These are phyloP conservation scores for Anethum foeniculum DNA, from an alignment of 140 eudicot species.

Conservation along the genomic window DNA sequence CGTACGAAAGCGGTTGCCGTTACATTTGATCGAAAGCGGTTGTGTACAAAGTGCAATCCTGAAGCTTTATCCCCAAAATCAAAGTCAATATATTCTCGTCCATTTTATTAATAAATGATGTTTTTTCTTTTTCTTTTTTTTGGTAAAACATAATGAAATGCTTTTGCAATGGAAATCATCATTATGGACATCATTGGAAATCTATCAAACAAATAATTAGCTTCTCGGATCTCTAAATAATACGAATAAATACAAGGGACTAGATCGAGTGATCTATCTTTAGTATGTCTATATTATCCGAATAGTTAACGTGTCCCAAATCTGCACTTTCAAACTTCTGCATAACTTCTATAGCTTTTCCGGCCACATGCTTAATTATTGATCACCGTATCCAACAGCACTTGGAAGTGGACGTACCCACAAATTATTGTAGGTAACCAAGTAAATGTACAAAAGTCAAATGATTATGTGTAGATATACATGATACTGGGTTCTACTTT, in stretches of 20 bases:
- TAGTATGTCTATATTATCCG: not conserved
- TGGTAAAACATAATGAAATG: not conserved
- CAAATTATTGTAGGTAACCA: no score
- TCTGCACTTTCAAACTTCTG: not conserved
- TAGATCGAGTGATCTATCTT: not conserved
- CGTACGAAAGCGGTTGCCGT: not conserved
- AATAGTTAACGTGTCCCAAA: not conserved
- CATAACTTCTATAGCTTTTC: not conserved
- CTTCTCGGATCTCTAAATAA: not conserved
- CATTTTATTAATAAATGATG: not conserved
- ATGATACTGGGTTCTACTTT: not conserved
- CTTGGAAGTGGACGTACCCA: not conserved
- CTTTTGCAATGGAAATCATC: constrained; percentile 6
- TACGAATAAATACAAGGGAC: not conserved
- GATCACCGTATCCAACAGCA: not conserved
- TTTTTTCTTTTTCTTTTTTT: no score
- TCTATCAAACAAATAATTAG: constrained; percentile 7
- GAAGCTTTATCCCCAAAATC: not conserved
- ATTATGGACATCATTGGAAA: constrained; percentile 25
- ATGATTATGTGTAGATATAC: not conserved
- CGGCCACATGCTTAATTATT: not conserved
- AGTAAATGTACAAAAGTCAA: not conserved
- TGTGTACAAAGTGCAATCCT: not conserved
- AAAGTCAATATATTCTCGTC: not conserved
- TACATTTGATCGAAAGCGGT: not conserved